Conservation (phyloP, 805 yeast species). For the Candida boleticola region DNA sequence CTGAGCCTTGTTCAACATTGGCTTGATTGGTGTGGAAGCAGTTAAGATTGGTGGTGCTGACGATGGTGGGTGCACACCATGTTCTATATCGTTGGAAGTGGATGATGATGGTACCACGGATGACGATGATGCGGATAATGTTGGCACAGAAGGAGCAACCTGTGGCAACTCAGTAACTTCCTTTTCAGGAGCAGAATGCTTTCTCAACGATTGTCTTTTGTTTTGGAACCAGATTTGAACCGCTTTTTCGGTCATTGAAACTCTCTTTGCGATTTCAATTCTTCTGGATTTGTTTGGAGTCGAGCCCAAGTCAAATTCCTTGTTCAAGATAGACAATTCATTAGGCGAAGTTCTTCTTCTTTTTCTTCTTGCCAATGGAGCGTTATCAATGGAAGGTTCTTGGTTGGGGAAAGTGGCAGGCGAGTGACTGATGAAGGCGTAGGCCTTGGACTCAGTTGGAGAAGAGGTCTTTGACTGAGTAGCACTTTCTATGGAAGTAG, state of each 20-base stretch:
- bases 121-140: constrained; percentile 11
- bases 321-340: constrained; percentile 77
- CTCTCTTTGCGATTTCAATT: constrained; percentile 71
- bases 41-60: constrained; percentile 14
- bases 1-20: constrained; percentile 16
- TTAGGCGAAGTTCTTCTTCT: constrained; percentile 92
- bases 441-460: constrained; percentile 33
- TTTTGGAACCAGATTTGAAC: constrained; percentile 99
- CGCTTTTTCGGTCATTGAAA: constrained; percentile 95
- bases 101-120: constrained; percentile 1
- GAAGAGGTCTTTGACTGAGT: constrained; percentile 9
- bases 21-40: constrained; percentile 25
- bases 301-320: constrained; percentile 70
- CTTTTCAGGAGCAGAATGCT: constrained; percentile 36
- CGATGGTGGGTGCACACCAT: constrained; percentile 5
- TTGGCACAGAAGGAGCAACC: constrained; percentile 18
- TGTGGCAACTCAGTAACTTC: constrained; percentile 45
- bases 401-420: constrained; percentile 82
- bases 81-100: constrained; percentile 6
- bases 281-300: constrained; percentile 82
- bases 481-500: constrained; percentile 1
- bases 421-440: constrained; percentile 92
- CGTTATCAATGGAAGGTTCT: constrained; percentile 84
- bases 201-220: constrained; percentile 78
- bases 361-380: constrained; percentile 90